A percentile compares a stretch with the other conserved stretches of the same genome.
Evolutionary conservation across 1,284 basidiomycete species (phyloP).

Genomic region (Kalmanozyma brasiliensis): DNA sequence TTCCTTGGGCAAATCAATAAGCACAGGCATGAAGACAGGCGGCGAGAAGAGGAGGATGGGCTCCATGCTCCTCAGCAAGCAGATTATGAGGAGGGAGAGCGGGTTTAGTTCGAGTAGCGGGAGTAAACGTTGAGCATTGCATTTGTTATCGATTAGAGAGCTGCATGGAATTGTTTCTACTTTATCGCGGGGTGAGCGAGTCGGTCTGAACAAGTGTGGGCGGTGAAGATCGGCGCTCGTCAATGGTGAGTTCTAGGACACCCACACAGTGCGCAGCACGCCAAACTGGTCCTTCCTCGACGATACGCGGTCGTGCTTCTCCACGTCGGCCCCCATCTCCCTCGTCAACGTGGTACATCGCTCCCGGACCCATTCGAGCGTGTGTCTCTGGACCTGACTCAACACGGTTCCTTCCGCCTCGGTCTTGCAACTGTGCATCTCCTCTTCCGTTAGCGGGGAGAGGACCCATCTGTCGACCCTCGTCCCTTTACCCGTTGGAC

Average conservation of each 20-base stretch:
- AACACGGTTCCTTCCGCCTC: neutral
- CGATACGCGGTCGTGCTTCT: too few relatives aligned
- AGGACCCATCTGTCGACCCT: constrained; percentile 34
- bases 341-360: neutral
- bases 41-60: constrained; percentile 2
- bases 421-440: constrained; percentile 21
- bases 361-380: constrained; percentile 15
- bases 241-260: constrained; percentile 7
- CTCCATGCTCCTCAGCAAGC: constrained; percentile 25
- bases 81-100: constrained; percentile 38
- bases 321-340: neutral
- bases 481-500: constrained; percentile 9
- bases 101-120: constrained; percentile 23
- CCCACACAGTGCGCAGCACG: constrained; percentile 28
- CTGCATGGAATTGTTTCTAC: too few relatives aligned
- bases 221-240: too few relatives aligned
- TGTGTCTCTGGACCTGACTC: neutral
- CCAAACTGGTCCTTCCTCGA: constrained; percentile 36
- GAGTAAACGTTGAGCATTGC: too few relatives aligned
- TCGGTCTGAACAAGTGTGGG: too few relatives aligned
- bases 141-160: too few relatives aligned
- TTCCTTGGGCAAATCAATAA: neutral
- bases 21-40: too few relatives aligned
- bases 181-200: too few relatives aligned
- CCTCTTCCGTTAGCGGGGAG: constrained; percentile 2